Base-by-base conservation (phyloP, 768 basidiomycete genomes). In the Termitomyces sp. region DNA sequence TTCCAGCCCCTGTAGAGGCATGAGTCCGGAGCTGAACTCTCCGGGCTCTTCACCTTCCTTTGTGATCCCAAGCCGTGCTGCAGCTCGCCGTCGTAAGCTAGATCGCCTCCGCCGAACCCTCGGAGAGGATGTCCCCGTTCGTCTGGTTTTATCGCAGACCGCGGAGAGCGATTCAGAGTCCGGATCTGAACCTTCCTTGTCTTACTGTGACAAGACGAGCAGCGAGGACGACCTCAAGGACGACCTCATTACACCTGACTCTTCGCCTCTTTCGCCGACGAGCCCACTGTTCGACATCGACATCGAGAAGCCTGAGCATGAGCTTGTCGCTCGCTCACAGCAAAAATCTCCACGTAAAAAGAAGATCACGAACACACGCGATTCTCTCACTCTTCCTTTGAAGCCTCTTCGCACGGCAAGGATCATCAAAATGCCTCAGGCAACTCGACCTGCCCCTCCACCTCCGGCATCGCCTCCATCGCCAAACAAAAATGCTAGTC, bases 81-180 rank as follows among this genome's bases (percentile, higher is more conserved):
- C 76, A 4, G 72, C 76, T 16, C 78, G 84, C 24, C 77, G 81
- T 47, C 72, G 75, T 62, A 89, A 88, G 69, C 82, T 90, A 77
- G 85, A 86, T 49, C 76, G 82, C 33, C 72, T 90, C 50, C 76
- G 82, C 52, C 81, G 78, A 64, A 84, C 72, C 62, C 77, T 90
- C 3, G 88, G 88, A 0, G 77, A 86, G 20, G 82, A 79, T 27
- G 82, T 89, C 22, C 88, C 88, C 7, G 62, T 79, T 2, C 76
- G 82, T 37, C 77, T 87, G 32, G 82, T 89, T 50, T 88, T 88
- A 69, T 79, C 84, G 3, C 45, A 30, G 9, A 27, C 62, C 5
- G 3, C 37, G 12, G 60, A 55, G 27, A 42, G 30, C 20, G 52
- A 54, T 7, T 52, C 44, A 3, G 63, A 62, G 1, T 44, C 58